Base-by-base conservation (phyloP, 768 basidiomycete species). In the Lentinula guzmanii region DNA sequence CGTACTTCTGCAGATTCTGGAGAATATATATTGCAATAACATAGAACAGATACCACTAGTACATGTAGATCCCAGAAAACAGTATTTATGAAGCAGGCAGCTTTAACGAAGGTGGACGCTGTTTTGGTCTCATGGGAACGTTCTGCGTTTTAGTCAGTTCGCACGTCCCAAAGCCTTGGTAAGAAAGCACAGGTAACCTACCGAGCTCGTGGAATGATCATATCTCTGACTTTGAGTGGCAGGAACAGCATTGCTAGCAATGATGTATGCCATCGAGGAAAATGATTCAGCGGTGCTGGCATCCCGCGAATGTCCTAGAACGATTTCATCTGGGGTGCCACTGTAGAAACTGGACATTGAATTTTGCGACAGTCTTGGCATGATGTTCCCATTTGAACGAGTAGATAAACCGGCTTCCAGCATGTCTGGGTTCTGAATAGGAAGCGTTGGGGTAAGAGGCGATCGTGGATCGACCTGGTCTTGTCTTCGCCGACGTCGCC, bases 391-490 rank as follows among this genome's bases (percentile, higher is more conserved):
- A 24, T 50, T 21, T 59, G 16, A 11, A 16, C 35, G 52, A 48
- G 69, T 73, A 10, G 68, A 68, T n/a, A 52, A 28, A 18, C 70
- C 74, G 10, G 68, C 69, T 59, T 74, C 72, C 65, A 71, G 59
- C 61, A 69, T 68, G 51, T 63, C 69, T 33, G 69, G 48, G 65
- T 67, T 46, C 66, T 76, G 72, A 69, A 75, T 72, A 10, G 75
- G 75, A 41, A 76, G 66, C 21, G 70, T 64, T 4, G 74, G 75
- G 7, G 74, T 73, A 13, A 16, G 72, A 63, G 48, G 67, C 63
- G 64, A 70, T 68, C 8, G 65, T 64, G 46, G 34, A n/a, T 16
- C 51, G 34, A 9, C 62, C 39, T 24, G 39, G 33, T 16, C 33
- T 8, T 52, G 33, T 11, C 45, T 69, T 7, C 65, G 65, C 33